Conservation (phyloP, 2,329 filamentous ascomycete genomes). For the Claviceps citrina region DNA sequence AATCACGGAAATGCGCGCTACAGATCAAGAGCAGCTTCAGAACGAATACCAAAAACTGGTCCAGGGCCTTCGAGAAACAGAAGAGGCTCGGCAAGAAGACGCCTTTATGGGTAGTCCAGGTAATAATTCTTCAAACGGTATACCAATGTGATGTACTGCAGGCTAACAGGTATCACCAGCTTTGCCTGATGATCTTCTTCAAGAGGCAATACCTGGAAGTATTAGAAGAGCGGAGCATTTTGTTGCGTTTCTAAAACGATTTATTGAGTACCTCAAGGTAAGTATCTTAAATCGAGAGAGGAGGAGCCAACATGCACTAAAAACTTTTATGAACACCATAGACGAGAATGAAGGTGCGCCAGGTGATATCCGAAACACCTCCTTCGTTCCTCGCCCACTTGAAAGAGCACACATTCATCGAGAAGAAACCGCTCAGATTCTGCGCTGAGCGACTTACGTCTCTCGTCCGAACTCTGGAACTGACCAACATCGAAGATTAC, state of each 20-base stretch:
- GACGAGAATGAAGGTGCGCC: constrained; percentile 94
- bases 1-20: constrained; percentile 89
- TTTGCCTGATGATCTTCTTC: constrained; percentile 80
- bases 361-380: constrained; percentile 93
- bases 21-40: constrained; percentile 84
- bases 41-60: constrained; percentile 93
- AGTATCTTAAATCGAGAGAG: background rate
- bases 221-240: constrained; percentile 94
- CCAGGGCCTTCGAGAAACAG: constrained; percentile 73
- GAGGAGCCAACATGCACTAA: background rate
- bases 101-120: constrained; percentile 90
- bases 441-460: constrained; percentile 91
- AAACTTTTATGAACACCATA: constrained; percentile 17
- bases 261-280: constrained; percentile 88
- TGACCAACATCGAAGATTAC: constrained; percentile 96
- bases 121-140: constrained; percentile 12
- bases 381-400: constrained; percentile 85
- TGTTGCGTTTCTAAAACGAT: constrained; percentile 82
- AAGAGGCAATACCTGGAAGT: constrained; percentile 91
- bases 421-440: constrained; percentile 86
- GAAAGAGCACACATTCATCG: constrained; percentile 92
- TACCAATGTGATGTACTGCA: background rate
- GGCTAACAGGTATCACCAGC: constrained; percentile 29
- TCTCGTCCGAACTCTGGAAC: constrained; percentile 81
- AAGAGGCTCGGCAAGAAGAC: constrained; percentile 82